Conservation (phyloP, 768 basidiomycete species). For the Auricularia auricula-judae region DNA sequence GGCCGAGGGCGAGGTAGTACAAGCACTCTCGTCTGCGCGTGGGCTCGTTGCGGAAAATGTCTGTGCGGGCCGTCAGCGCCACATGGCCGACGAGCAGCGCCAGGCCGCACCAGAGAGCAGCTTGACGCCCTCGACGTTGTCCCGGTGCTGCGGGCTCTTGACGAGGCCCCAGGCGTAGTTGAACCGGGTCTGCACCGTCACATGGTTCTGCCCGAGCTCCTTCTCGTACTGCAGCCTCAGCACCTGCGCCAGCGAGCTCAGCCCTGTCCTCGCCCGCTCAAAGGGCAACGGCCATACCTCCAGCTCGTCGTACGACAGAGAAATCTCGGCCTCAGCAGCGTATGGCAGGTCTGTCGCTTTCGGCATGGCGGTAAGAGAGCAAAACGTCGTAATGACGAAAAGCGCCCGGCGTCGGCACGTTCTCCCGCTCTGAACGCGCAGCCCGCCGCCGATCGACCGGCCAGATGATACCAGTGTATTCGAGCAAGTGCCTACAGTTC, state of each 20-base stretch:
- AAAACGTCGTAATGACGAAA: neutral
- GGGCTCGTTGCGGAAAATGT: conserved; percentile 85
- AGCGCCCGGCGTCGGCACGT: neutral
- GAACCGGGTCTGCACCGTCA: conserved; percentile 93
- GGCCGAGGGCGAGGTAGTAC: conserved; percentile 91
- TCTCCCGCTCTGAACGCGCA: neutral
- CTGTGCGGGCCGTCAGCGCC: conserved; percentile 28
- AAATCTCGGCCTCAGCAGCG: conserved; percentile 88
- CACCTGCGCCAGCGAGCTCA: conserved; percentile 40
- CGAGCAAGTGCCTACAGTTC: neutral
- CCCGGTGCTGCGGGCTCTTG: conserved; percentile 73
- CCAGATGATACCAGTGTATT: too few relatives aligned
- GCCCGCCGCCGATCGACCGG: neutral
- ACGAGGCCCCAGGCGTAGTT: conserved; percentile 96
- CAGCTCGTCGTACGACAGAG: conserved; percentile 80
- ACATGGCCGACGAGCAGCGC: neutral
- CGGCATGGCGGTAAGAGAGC: conserved; percentile 17
- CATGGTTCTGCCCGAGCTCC: conserved; percentile 71
- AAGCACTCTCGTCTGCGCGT: conserved; percentile 84
- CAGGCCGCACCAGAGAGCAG: conserved; percentile 65
- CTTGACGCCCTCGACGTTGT: conserved; percentile 88
- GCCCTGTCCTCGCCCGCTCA: neutral
- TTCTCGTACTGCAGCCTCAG: conserved; percentile 79
- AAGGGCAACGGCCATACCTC: conserved; percentile 39
- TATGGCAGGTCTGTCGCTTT: conserved; percentile 72